Base-by-base conservation (phyloP, 306 rosid species). In the Rosa chinensis region DNA sequence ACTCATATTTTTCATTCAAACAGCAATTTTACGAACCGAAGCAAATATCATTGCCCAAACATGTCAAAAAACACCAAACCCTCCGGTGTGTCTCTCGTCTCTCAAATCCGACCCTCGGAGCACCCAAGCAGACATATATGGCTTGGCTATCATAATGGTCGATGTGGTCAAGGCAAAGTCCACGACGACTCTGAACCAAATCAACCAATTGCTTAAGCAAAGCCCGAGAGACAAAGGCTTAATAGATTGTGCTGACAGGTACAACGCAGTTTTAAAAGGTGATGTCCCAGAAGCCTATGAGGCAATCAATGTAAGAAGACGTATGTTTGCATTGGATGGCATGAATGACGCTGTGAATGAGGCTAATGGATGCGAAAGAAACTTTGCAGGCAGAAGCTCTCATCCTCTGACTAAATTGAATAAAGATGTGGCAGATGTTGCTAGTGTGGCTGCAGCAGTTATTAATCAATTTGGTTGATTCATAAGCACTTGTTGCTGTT, bases 11-110 rank as follows among this genome's bases (percentile, higher is more conserved):
- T 53, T 6, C 79, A 17, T 72, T 9, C 5, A 35, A 4, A 13
- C 71, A 66, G 39, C 59, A 20, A 13, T 72, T 6, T 4, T 21
- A 1, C 72, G 40, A 56, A 76, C 43, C 2, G 48, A 80, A 20
- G 79, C 75, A 59, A 80, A 48, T 2, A 62, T 88, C 58, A 75
- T 89, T 0, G 71, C 77, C 18, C 48, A 78, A 81, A 87, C 88
- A 44, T 90, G 94, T 82, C 72, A 47, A 45, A 47, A 82, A 25
- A 92, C 97, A 3, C 94, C 91, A 12, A 44, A 81, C 8, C 70
- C 61, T 10, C 11, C 49, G 10, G 69, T 82, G 8, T 92, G 90
- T 44, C 20, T 81, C 25, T 73, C 83, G 0, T 71, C 61, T 50
- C 86, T 92, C 59, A 18, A 48, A 55, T 43, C 91, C 0, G 86